These are phyloP conservation scores for Paradendryphiella salina DNA, from an alignment of 2,329 filamentous ascomycete species.

Conservation along the genomic window DNA sequence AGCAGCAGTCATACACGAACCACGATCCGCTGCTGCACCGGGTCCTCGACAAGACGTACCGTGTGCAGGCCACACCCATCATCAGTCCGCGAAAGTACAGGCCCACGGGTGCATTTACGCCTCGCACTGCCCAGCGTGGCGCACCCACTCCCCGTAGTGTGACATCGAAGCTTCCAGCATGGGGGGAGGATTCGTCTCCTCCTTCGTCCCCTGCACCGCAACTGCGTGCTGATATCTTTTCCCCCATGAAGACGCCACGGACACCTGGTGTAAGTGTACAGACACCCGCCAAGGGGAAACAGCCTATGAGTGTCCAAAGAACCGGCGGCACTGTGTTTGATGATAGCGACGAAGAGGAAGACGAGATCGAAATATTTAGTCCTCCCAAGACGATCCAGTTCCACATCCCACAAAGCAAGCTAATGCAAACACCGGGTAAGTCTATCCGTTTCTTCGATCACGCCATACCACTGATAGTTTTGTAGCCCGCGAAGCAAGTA, in stretches of 20 bases:
- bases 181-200: conserved; percentile 53
- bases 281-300: conserved; percentile 62
- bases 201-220: conserved; percentile 70
- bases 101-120: conserved; percentile 44
- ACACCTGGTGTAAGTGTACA: conserved; percentile 83
- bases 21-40: conserved; percentile 84
- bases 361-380: conserved; percentile 62
- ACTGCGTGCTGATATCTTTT: conserved; percentile 83
- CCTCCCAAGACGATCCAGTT: conserved; percentile 95
- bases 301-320: conserved; percentile 55
- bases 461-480: conserved; percentile 3
- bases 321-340: conserved; percentile 61
- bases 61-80: conserved; percentile 87
- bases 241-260: conserved; percentile 65
- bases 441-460: not conserved
- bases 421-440: conserved; percentile 79
- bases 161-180: conserved; percentile 28
- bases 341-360: conserved; percentile 70
- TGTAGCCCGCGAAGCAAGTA: conserved; percentile 75
- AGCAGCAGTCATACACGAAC: conserved; percentile 39
- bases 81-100: conserved; percentile 60
- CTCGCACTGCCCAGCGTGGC: conserved; percentile 40
- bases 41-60: conserved; percentile 93
- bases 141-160: conserved; percentile 31
- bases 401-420: conserved; percentile 72